A percentile compares a stretch with the other conserved stretches of the same genome.
phyloP scores from a whole-genome alignment of 2,329 filamentous ascomycete genomes.

The Chrysosporium keratinophilum region DNA sequence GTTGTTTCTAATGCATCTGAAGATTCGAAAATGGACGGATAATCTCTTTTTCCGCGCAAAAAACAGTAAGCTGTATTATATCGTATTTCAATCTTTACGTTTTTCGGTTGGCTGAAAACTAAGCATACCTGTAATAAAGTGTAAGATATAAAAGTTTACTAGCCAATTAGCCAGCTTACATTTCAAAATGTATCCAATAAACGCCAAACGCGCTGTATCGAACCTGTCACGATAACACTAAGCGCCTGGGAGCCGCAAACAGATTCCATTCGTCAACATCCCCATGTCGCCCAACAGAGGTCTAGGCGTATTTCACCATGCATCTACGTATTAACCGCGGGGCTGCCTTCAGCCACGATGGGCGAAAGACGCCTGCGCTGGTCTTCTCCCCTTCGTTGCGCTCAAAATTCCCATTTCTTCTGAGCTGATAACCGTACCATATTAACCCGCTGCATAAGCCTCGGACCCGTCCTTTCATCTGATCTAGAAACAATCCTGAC shows the following conservation, averaged over 20 bases:
- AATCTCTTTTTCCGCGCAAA: not conserved
- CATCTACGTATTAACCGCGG: slow-evolving; percentile 8
- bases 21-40: slow-evolving; percentile 4
- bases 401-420: not conserved
- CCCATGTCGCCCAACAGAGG: not conserved
- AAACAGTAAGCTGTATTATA: not conserved
- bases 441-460: not conserved
- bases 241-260: not conserved
- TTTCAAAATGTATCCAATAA: not conserved
- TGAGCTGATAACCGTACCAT: not conserved
- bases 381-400: not conserved
- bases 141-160: no score
- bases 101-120: not conserved
- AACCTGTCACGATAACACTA: not conserved
- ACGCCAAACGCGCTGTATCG: no score
- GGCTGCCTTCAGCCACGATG: slow-evolving; percentile 4
- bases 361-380: not conserved
- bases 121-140: no score
- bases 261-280: not conserved
- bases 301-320: not conserved
- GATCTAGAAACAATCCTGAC: slow-evolving; percentile 12
- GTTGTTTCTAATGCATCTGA: not conserved
- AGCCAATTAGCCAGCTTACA: not conserved
- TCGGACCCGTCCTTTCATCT: not conserved
- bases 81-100: not conserved